Conservation (phyloP, 208 protist species). For the Leishmania arabica region DNA sequence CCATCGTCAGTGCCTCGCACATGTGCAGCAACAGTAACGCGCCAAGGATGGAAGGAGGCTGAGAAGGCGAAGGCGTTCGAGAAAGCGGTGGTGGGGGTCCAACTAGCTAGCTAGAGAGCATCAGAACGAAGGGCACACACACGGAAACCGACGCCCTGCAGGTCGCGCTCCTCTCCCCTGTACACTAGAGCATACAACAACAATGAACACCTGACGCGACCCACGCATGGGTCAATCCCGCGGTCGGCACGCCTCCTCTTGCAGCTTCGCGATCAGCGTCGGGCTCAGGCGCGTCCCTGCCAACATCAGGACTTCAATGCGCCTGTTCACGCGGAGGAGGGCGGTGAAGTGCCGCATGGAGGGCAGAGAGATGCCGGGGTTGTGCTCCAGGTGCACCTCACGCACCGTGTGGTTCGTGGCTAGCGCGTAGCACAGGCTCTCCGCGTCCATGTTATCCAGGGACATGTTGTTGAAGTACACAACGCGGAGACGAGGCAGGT, state of each 20-base stretch:
- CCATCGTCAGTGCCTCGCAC: background rate
- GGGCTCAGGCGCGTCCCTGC: slow-evolving; percentile 72
- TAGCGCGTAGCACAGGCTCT: slow-evolving; percentile 75
- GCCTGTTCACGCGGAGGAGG: slow-evolving; percentile 67
- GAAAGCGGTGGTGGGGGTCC: background rate
- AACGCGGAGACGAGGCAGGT: slow-evolving; percentile 65
- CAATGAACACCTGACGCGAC: background rate
- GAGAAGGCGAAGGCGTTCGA: background rate
- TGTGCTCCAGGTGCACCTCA: slow-evolving; percentile 74
- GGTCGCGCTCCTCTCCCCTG: background rate
- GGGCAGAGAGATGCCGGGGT: slow-evolving; percentile 81
- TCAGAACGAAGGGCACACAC: background rate
- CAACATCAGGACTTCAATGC: slow-evolving; percentile 58
- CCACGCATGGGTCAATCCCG: slow-evolving; percentile 8
- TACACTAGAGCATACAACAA: background rate
- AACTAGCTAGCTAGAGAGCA: background rate
- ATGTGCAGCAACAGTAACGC: background rate
- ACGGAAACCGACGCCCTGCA: background rate
- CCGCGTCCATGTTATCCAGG: slow-evolving; percentile 80
- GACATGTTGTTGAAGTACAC: slow-evolving; percentile 90
- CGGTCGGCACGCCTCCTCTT: slow-evolving; percentile 41
- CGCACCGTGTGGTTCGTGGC: slow-evolving; percentile 45
- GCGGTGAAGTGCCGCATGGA: slow-evolving; percentile 69
- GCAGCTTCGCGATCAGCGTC: slow-evolving; percentile 52
- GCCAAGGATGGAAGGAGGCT: background rate